Conservation (phyloP, 805 yeast genomes). For the Lachancea kluyveri region DNA sequence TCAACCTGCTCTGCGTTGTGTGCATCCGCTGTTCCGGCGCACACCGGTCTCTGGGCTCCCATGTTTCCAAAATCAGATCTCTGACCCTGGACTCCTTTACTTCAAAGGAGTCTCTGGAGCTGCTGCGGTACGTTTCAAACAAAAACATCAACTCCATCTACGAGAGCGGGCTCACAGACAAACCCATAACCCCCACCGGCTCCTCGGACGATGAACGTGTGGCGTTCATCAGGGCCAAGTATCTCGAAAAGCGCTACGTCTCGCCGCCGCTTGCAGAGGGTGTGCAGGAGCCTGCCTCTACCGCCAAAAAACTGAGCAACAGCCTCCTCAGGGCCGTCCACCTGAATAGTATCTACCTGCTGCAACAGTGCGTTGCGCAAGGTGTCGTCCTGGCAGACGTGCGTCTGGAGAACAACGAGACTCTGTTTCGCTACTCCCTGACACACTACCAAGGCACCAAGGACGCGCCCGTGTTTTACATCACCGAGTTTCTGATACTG, state of each 20-base stretch:
- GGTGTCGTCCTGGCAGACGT: constrained; percentile 14
- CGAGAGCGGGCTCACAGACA: constrained; percentile 37
- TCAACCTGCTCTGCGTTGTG: constrained; percentile 62
- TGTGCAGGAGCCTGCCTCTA: constrained; percentile 9
- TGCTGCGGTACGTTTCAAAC: constrained; percentile 54
- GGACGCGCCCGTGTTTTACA: constrained; percentile 36
- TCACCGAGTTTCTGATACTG: constrained; percentile 50
- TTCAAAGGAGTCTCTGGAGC: constrained; percentile 50
- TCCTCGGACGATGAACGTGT: constrained; percentile 44
- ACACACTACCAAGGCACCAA: constrained; percentile 34
- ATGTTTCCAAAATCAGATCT: constrained; percentile 71
- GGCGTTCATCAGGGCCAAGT: constrained; percentile 60
- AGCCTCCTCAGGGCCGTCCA: constrained; percentile 48
- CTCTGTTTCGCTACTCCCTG: constrained; percentile 47
- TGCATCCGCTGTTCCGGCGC: constrained; percentile 85
- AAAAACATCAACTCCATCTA: constrained; percentile 49
- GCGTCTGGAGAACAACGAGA: constrained; percentile 14
- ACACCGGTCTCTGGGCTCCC: constrained; percentile 84
- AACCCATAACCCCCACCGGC: constrained; percentile 27
- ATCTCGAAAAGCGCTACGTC: constrained; percentile 46
- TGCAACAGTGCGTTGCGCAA: constrained; percentile 22
- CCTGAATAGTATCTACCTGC: constrained; percentile 34
- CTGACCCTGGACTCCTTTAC: constrained; percentile 65
- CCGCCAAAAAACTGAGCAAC: constrained; percentile 25
- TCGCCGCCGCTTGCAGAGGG: too few species aligned